Conservation (phyloP, 768 basidiomycete genomes). For the Leucocoprinus birnbaumii region DNA sequence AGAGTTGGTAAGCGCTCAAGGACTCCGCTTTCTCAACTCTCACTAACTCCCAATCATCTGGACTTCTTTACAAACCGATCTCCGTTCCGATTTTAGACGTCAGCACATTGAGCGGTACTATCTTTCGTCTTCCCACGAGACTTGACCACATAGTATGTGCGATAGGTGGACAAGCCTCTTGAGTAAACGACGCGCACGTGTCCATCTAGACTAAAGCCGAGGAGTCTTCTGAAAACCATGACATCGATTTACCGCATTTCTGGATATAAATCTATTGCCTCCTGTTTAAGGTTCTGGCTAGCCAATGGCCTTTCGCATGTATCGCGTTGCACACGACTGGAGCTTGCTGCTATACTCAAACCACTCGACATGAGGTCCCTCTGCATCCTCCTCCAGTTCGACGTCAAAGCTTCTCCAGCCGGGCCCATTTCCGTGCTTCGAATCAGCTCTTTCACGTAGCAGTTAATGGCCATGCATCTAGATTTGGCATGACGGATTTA, state of each 20-base stretch:
- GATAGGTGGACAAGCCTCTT: not conserved
- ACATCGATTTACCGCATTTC: not conserved
- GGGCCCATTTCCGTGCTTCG: not conserved
- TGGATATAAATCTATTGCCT: not conserved
- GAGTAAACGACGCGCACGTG: not conserved
- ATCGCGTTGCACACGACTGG: not conserved
- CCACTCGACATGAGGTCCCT: not conserved
- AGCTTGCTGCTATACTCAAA: too few relatives aligned
- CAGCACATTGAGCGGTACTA: not conserved
- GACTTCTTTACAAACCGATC: not conserved
- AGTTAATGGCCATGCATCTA: not conserved
- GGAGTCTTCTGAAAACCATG: not conserved
- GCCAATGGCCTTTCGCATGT: not conserved
- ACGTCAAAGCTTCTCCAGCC: not conserved
- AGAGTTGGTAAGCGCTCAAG: not conserved
- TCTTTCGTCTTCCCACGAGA: too few relatives aligned
- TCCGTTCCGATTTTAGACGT: not conserved
- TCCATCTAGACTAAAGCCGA: conserved; percentile 6
- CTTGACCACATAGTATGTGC: not conserved
- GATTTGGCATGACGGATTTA: not conserved
- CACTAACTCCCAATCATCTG: not conserved
- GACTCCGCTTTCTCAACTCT: not conserved
- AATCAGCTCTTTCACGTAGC: not conserved
- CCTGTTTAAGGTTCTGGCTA: not conserved
- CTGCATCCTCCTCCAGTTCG: not conserved